Conservation (phyloP, 345 rosid genomes). For the Erodium maritimum region DNA sequence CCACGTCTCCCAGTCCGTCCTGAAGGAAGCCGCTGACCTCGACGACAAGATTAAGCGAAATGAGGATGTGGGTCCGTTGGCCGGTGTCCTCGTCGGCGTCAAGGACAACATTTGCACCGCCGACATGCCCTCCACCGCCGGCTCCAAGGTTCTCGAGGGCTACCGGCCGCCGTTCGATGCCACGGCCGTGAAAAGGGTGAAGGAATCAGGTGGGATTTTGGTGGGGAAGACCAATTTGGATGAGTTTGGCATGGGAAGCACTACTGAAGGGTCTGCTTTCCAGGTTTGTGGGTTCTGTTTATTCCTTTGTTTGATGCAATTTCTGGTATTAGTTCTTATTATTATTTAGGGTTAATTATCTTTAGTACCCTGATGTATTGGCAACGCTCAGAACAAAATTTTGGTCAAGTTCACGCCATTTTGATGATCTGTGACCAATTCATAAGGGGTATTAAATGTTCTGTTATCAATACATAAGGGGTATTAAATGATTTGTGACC, state of each 20-base stretch:
- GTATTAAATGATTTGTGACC: no score
- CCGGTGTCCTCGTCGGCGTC: slow-evolving; percentile 68
- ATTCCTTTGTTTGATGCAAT: not conserved
- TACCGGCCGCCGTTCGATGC: slow-evolving; percentile 81
- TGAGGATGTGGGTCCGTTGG: slow-evolving; percentile 60
- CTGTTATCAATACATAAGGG: no score
- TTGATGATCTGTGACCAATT: no score
- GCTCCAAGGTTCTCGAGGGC: slow-evolving; percentile 56
- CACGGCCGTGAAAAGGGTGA: slow-evolving; percentile 53
- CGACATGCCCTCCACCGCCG: slow-evolving; percentile 85
- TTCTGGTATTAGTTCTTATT: not conserved
- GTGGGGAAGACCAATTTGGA: slow-evolving; percentile 89
- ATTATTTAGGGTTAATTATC: no score
- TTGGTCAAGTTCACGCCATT: no score
- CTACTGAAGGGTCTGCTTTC: slow-evolving; percentile 77
- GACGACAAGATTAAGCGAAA: slow-evolving; percentile 39
- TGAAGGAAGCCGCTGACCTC: slow-evolving; percentile 38
- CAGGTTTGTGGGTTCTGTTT: slow-evolving; percentile 34
- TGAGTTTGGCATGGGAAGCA: slow-evolving; percentile 92
- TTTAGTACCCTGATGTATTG: no score
- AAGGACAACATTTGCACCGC: slow-evolving; percentile 82
- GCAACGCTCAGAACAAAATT: no score
- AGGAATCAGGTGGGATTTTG: slow-evolving; percentile 60
- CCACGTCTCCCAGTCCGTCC: slow-evolving; percentile 46
- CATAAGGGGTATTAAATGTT: no score